Conservation (phyloP, 75 land plant genomes). For the Sequoia sempervirens region DNA sequence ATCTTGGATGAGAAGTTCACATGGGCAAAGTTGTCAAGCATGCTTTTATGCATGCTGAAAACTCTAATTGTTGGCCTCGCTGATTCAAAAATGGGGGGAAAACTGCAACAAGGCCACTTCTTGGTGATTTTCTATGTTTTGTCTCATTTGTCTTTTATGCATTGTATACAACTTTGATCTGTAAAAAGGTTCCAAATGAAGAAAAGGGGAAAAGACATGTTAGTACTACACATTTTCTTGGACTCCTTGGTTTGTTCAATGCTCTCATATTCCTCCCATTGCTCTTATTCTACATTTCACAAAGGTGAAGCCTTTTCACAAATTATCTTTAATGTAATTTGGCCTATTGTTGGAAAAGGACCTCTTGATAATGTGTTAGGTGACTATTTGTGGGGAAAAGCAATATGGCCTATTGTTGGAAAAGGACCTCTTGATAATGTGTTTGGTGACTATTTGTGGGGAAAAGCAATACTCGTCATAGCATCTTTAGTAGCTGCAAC, state of each 20-base stretch:
- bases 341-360: slow-evolving; percentile 23
- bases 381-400: slow-evolving; percentile 93
- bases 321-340: too few relatives aligned
- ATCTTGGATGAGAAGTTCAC: slow-evolving; percentile 83
- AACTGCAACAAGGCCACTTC: slow-evolving; percentile 58
- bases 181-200: too few relatives aligned
- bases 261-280: too few relatives aligned
- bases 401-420: too few relatives aligned
- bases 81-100: slow-evolving; percentile 41
- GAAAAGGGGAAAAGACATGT: too few relatives aligned
- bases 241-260: too few relatives aligned
- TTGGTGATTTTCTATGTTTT: slow-evolving; percentile 77
- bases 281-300: too few relatives aligned
- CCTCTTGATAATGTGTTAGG: slow-evolving; percentile 86
- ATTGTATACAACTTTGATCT: slow-evolving; percentile 62
- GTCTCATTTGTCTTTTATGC: slow-evolving; percentile 77
- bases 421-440: slow-evolving; percentile 85
- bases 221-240: too few relatives aligned
- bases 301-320: too few relatives aligned
- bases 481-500: slow-evolving; percentile 88
- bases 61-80: slow-evolving; percentile 80
- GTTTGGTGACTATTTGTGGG: slow-evolving; percentile 91
- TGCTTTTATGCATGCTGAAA: slow-evolving; percentile 92
- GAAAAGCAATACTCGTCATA: slow-evolving; percentile 79
- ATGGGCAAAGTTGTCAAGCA: slow-evolving; percentile 83